Evolutionary conservation across 371 early-diverging fungal species (phyloP), one percentile per base, ranked within the genome.

Genomic region (Mucor saturninus): DNA sequence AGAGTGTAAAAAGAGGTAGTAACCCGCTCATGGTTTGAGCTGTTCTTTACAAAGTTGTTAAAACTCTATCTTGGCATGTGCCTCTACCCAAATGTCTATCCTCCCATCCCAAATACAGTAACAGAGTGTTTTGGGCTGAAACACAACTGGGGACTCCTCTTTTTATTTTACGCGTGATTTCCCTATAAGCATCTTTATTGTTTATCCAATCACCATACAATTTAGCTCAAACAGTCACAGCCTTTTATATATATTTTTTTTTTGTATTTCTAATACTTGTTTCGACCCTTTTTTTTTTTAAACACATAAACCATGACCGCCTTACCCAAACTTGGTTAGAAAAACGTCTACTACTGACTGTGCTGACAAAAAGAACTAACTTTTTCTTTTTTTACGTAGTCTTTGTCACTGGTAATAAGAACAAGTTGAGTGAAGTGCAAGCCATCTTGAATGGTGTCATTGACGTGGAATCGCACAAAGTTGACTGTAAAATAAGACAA

Each of bases 371-470:
- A 15, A 32, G 4, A 54, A 11, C 46, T 21, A 28, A 21, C 5
- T 15, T 4, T 28, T 10, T 26, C 0, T 38, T 35, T 40, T 2
- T 30, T 9, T 1, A 10, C 15, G n/a, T 30, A 82, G 83, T 77
- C 21, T 82, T 82, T 68, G 83, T 82, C 37, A 79, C 83, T 9
- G 97, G 98, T 65, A 98, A 98, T 84, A 88, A 89, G 69, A 95
- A 98, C 79, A 98, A 98, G 76, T 83, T 96, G 55, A 69, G 69
- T 13, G 98, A 98, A 72, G 95, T 96, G 35, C 92, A 90, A 58
- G 85, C 81, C 32, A 95, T 97, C 58, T 84, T 98, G 38, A 72
- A 78, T 14, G 80, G 81, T 48, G 74, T 82, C 21, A 82, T 91
- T 51, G 85, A 86, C 49, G 81, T 95, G 32, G 83, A 80, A 40